These are phyloP conservation scores for Croton laevigatus DNA, from an alignment of 441 rosid genomes.

Conservation along the genomic window DNA sequence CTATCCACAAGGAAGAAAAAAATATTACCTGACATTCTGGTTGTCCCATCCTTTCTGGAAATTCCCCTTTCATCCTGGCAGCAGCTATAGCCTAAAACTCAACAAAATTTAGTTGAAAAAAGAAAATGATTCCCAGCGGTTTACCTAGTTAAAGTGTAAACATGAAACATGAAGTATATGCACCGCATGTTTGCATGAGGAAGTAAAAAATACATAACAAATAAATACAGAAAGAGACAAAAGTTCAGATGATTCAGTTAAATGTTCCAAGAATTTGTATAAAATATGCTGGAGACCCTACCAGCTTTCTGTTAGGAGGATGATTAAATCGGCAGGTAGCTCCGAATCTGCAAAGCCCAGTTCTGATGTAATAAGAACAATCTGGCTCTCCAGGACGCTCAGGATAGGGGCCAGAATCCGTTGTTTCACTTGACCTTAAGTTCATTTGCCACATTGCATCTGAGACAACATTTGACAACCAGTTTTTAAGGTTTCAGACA, in stretches of 20 bases:
- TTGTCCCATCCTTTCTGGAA: slow-evolving; percentile 92
- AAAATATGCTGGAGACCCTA: slow-evolving; percentile 32
- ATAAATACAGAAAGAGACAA: slow-evolving; percentile 3
- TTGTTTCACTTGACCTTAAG: slow-evolving; percentile 63
- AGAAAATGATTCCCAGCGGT: slow-evolving; percentile 12
- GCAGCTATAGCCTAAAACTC: slow-evolving; percentile 79
- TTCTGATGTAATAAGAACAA: slow-evolving; percentile 95
- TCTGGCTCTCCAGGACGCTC: slow-evolving; percentile 92
- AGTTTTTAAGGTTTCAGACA: slow-evolving; percentile 10
- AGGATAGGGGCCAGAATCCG: slow-evolving; percentile 81
- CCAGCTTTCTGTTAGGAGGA: slow-evolving; percentile 96
- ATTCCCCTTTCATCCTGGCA: slow-evolving; percentile 92
- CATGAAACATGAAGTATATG: slow-evolving; percentile 5
- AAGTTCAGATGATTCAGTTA: neutral
- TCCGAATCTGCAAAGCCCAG: slow-evolving; percentile 97
- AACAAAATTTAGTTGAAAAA: slow-evolving; percentile 22
- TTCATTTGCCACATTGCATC: slow-evolving; percentile 93
- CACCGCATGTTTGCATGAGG: neutral
- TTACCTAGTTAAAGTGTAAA: slow-evolving; percentile 6
- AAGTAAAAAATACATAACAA: neutral
- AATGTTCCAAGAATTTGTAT: slow-evolving; percentile 20
- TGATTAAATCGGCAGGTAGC: slow-evolving; percentile 93
- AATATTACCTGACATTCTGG: slow-evolving; percentile 91
- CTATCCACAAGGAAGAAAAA: slow-evolving; percentile 1
- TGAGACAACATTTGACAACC: slow-evolving; percentile 31